Percentiles rank a stretch among this genome's conserved stretches.
Conservation (phyloP, 257 asterid species). For the Capsicum baccatum region DNA sequence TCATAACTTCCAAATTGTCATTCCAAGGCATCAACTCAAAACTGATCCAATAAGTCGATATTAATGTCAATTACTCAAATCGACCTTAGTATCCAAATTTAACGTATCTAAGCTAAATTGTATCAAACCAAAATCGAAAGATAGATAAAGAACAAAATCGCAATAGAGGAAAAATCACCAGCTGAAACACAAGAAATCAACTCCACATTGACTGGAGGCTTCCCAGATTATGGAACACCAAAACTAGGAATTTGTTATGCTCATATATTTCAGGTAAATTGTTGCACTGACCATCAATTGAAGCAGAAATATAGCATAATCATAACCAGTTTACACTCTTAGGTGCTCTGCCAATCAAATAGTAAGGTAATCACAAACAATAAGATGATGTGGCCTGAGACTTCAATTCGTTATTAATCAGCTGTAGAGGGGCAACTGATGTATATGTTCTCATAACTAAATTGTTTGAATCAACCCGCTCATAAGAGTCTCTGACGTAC, state of each 20-base stretch:
- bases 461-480: background rate
- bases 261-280: background rate
- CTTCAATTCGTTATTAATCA: background rate
- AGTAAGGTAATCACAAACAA: background rate
- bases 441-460: background rate
- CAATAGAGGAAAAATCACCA: too few species aligned
- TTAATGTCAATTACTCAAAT: too few species aligned
- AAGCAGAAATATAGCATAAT: background rate
- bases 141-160: too few species aligned
- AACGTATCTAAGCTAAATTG: too few species aligned
- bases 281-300: background rate
- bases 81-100: too few species aligned
- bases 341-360: background rate
- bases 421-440: background rate
- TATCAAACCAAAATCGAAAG: too few species aligned
- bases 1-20: too few species aligned
- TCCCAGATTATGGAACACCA: background rate
- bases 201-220: too few species aligned
- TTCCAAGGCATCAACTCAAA: too few species aligned
- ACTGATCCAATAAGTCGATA: too few species aligned
- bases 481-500: background rate
- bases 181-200: too few species aligned
- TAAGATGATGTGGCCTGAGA: background rate
- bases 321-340: background rate
- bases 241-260: slow-evolving; percentile 8